Evolutionary conservation across 495 filamentous ascomycete genomes (phyloP).

Genomic region (Lophiostoma macrostomum): DNA sequence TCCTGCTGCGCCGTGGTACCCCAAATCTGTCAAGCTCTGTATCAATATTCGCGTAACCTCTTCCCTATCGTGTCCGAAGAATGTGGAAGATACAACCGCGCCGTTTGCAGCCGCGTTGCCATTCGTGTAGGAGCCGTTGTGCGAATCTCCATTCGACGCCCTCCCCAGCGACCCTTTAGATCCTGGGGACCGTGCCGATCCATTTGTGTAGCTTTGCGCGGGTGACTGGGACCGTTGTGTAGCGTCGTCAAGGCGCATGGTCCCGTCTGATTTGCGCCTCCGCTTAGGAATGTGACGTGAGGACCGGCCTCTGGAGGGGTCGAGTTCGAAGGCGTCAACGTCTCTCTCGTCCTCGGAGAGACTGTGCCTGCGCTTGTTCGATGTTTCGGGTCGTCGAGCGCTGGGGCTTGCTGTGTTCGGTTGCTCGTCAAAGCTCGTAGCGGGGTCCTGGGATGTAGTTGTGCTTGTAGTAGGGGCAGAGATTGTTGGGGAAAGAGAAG

Average conservation of each 20-base stretch:
- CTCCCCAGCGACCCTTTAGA: slow-evolving; percentile 22
- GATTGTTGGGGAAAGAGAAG: slow-evolving; percentile 41
- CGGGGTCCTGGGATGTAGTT: slow-evolving; percentile 38
- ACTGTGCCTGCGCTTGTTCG: slow-evolving; percentile 38
- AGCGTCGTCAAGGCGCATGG: slow-evolving; percentile 59
- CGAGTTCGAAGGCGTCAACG: slow-evolving; percentile 30
- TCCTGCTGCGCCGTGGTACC: slow-evolving; percentile 73
- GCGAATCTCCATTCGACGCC: slow-evolving; percentile 52
- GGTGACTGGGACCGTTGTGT: slow-evolving; percentile 45
- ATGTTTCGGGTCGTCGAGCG: slow-evolving; percentile 34
- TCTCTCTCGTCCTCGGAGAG: slow-evolving; percentile 21
- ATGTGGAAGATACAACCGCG: slow-evolving; percentile 44
- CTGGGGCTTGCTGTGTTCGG: slow-evolving; percentile 17
- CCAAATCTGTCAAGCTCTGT: slow-evolving; percentile 83
- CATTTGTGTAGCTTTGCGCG: slow-evolving; percentile 39
- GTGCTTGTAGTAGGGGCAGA: slow-evolving; percentile 32
- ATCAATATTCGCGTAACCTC: slow-evolving; percentile 92
- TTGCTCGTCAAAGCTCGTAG: slow-evolving; percentile 19
- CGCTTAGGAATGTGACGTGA: slow-evolving; percentile 55
- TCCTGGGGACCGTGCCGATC: slow-evolving; percentile 36
- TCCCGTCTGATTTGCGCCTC: slow-evolving; percentile 54
- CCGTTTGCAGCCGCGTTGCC: slow-evolving; percentile 44
- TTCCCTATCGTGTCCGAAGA: slow-evolving; percentile 83
- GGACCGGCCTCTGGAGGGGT: slow-evolving; percentile 41
- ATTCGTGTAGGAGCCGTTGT: slow-evolving; percentile 45